Conservation (phyloP, 2,329 filamentous ascomycete genomes). For the Pyrenophora seminiperda region DNA sequence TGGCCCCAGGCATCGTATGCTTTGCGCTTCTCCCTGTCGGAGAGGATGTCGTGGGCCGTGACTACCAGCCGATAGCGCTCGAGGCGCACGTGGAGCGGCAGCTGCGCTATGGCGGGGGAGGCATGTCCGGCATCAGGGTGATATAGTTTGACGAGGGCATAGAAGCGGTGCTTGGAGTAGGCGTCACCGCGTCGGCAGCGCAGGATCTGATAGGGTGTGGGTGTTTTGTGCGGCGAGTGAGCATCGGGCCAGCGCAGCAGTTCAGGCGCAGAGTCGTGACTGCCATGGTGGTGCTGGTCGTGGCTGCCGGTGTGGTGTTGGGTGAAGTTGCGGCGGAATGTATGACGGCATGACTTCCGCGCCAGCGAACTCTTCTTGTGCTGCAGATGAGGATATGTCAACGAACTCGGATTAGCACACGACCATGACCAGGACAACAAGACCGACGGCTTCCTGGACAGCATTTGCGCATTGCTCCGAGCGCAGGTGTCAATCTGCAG, state of each 20-base stretch:
- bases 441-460: constrained; percentile 38
- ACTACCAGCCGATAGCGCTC: constrained; percentile 90
- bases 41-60: constrained; percentile 85
- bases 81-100: constrained; percentile 67
- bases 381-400: constrained; percentile 10
- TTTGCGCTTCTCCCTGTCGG: constrained; percentile 74
- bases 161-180: constrained; percentile 85
- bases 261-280: constrained; percentile 24
- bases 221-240: constrained; percentile 51
- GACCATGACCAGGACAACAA: constrained; percentile 26
- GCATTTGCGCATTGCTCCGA: constrained; percentile 41
- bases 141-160: constrained; percentile 92
- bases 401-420: constrained; percentile 26
- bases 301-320: constrained; percentile 25
- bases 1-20: constrained; percentile 82
- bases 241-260: constrained; percentile 42
- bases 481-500: constrained; percentile 27
- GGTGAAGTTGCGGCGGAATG: constrained; percentile 28
- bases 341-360: constrained; percentile 48
- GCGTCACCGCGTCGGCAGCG: constrained; percentile 63
- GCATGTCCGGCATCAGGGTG: constrained; percentile 73
- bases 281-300: constrained; percentile 34
- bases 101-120: constrained; percentile 49
- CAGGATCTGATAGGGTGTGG: constrained; percentile 92
- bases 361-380: constrained; percentile 16